Conservation (phyloP, 805 yeast genomes). For the Candida coquimbonensis region DNA sequence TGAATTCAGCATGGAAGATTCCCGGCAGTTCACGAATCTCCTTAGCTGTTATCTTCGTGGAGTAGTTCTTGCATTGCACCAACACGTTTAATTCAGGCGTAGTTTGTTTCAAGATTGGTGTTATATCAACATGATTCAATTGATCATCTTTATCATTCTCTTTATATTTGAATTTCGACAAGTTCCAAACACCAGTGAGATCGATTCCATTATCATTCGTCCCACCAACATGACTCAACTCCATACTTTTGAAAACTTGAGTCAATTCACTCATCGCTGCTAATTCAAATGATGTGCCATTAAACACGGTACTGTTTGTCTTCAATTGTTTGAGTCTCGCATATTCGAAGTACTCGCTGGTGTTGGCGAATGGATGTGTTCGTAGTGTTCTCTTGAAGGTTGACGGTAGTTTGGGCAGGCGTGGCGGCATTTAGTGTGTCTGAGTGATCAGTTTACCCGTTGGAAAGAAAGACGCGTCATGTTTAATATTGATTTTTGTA, state of each 20-base stretch:
- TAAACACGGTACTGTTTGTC: conserved; percentile 18
- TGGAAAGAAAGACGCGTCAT: too few relatives aligned
- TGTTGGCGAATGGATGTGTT: conserved; percentile 6
- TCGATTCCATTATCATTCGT: conserved; percentile 22
- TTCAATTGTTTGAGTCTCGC: conserved; percentile 12
- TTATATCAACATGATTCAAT: background rate
- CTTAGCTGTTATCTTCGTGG: conserved; percentile 19
- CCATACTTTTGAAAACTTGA: conserved; percentile 1
- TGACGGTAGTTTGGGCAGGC: too few relatives aligned
- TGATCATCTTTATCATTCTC: too few relatives aligned
- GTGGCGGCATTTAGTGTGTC: too few relatives aligned
- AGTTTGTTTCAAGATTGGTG: conserved; percentile 8
- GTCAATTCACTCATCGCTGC: conserved; percentile 10
- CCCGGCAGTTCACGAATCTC: conserved; percentile 22
- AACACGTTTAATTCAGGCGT: conserved; percentile 13
- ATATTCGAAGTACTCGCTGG: conserved; percentile 11
- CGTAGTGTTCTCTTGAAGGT: background rate
- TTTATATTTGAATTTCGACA: background rate
- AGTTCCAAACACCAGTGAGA: conserved; percentile 17
- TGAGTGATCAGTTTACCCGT: background rate
- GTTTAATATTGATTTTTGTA: too few relatives aligned
- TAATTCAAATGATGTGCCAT: conserved; percentile 22
- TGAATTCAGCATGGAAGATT: conserved; percentile 15
- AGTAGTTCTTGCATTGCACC: conserved; percentile 20
- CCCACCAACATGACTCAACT: conserved; percentile 18